These are phyloP conservation scores for Lactarius vividus DNA, from an alignment of 768 basidiomycete species.

Conservation along the genomic window DNA sequence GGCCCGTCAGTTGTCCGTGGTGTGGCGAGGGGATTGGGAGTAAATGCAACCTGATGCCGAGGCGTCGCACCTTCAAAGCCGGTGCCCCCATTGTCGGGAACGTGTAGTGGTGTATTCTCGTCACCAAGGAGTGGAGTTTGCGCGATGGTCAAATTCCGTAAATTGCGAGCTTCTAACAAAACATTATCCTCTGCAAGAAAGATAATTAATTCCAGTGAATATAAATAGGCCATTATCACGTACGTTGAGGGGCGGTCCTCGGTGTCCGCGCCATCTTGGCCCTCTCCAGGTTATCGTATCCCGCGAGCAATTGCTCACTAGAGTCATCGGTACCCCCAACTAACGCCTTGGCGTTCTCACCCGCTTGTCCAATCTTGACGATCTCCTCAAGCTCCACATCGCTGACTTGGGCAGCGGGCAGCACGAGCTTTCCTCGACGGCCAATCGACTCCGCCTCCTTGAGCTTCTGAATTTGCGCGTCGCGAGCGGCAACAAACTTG, in stretches of 20 bases:
- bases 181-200: constrained; percentile 83
- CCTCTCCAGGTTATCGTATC: constrained; percentile 86
- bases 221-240: background rate
- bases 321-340: constrained; percentile 82
- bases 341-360: constrained; percentile 83
- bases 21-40: constrained; percentile 94
- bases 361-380: constrained; percentile 94
- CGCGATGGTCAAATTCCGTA: constrained; percentile 87
- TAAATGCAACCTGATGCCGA: constrained; percentile 84
- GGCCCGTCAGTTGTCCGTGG: constrained; percentile 46
- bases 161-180: constrained; percentile 90
- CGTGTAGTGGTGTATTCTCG: constrained; percentile 93
- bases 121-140: constrained; percentile 96
- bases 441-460: constrained; percentile 98
- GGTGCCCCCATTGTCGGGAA: constrained; percentile 68
- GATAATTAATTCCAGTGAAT: constrained; percentile 15
- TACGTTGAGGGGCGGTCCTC: constrained; percentile 89
- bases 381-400: constrained; percentile 96
- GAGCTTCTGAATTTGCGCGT: constrained; percentile 96
- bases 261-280: constrained; percentile 94
- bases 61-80: constrained; percentile 97
- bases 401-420: constrained; percentile 90
- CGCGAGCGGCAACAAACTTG: constrained; percentile 94
- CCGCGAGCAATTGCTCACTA: constrained; percentile 81
- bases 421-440: constrained; percentile 73